Base-by-base conservation (phyloP, 1,139 yeast species). In the Hemisphaericaspora xylanilytica region DNA sequence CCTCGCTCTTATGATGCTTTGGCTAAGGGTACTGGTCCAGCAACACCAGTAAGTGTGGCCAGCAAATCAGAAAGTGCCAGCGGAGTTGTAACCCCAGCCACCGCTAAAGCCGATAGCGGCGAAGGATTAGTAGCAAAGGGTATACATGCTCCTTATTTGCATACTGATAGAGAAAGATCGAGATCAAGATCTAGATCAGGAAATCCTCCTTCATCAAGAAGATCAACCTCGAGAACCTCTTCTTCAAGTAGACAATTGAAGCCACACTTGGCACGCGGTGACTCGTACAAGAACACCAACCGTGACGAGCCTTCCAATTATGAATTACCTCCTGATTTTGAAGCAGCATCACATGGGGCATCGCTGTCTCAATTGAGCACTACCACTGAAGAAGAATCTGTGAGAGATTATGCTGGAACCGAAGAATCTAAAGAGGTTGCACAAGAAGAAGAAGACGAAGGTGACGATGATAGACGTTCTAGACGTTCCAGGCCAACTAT, bases 221-320 rank as follows among this genome's bases (percentile, higher is more conserved):
- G 63, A 40, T 55, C 65, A 7, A 39, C 55, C 33, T 59, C 73
- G 3, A 54, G 67, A 27, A 52, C 70, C 3, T 53, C 62, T 3
- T 45, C 52, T 12, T 15, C 40, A 8, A 28, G 34, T 2, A 32
- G 27, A 16, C 27, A 38, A 14, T 36, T 42, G 9, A 66, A 58
- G 48, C 82, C 85, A 3, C 84, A 80, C 55, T 67, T 80, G 53
- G 85, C 85, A 7, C 68, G 82, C 45, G 86, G 86, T 33, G 85
- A 80, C 48, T 76, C 84, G 1, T 80, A 79, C 54, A 80, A 78
- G 51, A 73, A 71, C 51, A 65, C 71, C 26, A 66, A 64, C 39
- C 53, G 48, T 17, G 70, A 63, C 12, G 67, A 66, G 35, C 76
- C 76, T 24, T 49, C 65, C 12, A 59, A 63, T 43, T 71, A 71